Evolutionary conservation across 129 eudicot genomes (phyloP).

Genomic region (carrot (Daucus carota)): DNA sequence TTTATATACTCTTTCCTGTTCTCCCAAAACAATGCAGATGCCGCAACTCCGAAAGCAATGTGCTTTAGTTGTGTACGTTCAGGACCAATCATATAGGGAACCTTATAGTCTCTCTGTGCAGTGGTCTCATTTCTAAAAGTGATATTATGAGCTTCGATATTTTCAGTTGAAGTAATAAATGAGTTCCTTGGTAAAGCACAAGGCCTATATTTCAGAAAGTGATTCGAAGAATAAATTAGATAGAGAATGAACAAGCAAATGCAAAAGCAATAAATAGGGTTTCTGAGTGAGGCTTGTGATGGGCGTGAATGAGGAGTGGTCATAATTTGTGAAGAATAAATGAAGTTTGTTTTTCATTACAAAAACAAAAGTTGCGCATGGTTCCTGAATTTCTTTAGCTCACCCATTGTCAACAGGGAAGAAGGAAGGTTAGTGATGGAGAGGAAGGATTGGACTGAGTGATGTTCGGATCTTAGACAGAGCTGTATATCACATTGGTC

Average conservation of each 20-base stretch:
- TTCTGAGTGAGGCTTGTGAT: conserved; percentile 32
- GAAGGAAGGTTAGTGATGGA: conserved; percentile 19
- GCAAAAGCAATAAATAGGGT: conserved; percentile 21
- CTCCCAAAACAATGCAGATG: conserved; percentile 57
- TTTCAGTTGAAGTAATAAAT: conserved; percentile 9
- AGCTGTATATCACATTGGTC: too few species aligned
- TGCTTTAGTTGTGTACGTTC: conserved; percentile 45
- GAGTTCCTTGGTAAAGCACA: conserved; percentile 11
- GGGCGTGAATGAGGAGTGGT: conserved; percentile 25
- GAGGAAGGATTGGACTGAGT: conserved; percentile 22
- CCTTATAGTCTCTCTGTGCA: too few species aligned
- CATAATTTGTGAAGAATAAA: conserved; percentile 11
- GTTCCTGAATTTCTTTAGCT: too few species aligned
- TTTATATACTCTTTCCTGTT: conserved; percentile 41
- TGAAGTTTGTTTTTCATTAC: neutral
- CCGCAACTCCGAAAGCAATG: conserved; percentile 62
- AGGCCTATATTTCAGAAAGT: conserved; percentile 19
- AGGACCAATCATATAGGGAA: too few species aligned
- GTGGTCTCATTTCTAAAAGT: neutral
- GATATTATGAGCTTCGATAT: conserved; percentile 12
- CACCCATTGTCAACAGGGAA: too few species aligned
- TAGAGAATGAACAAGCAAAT: conserved; percentile 28
- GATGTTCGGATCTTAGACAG: conserved; percentile 36
- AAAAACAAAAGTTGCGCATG: neutral
- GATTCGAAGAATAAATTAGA: conserved; percentile 37